Conservation (phyloP, 2,329 filamentous ascomycete genomes). For the Colletotrichum abscissum region DNA sequence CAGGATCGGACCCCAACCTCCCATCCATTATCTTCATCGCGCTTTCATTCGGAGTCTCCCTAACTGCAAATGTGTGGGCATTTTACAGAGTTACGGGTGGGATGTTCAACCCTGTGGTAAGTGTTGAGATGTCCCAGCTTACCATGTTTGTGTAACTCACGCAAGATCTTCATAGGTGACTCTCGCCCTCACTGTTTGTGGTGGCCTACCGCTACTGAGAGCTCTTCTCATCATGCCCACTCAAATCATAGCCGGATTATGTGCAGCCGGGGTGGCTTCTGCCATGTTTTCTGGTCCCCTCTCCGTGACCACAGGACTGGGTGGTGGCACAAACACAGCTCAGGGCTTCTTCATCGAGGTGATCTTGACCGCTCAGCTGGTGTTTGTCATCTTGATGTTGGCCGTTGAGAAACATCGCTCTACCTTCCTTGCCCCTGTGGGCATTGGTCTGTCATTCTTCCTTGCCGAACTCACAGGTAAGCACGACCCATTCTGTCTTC, state of each 20-base stretch:
- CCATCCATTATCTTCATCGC: constrained; percentile 60
- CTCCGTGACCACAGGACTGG: constrained; percentile 66
- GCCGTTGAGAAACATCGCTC: constrained; percentile 79
- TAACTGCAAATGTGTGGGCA: constrained; percentile 66
- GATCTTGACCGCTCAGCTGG: constrained; percentile 72
- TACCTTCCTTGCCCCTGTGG: constrained; percentile 77
- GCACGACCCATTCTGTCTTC: neutral
- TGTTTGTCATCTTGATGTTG: constrained; percentile 75
- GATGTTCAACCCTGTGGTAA: constrained; percentile 63
- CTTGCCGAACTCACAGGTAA: constrained; percentile 59
- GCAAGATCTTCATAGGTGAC: constrained; percentile 54
- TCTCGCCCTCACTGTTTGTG: constrained; percentile 68
- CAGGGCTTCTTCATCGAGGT: constrained; percentile 76
- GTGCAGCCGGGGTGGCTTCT: constrained; percentile 67
- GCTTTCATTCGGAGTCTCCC: constrained; percentile 59
- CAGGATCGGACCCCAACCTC: constrained; percentile 40
- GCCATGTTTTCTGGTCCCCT: constrained; percentile 68
- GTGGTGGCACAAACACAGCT: constrained; percentile 59
- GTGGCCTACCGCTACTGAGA: constrained; percentile 64
- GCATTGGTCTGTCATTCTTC: constrained; percentile 78
- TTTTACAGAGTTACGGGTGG: constrained; percentile 66
- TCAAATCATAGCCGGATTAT: constrained; percentile 69
- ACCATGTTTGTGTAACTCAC: neutral
- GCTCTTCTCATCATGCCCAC: constrained; percentile 63
- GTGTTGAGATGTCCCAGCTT: constrained; percentile 32